Conservation (phyloP, 2,329 filamentous ascomycete species). For the Cercospora berteroae region DNA sequence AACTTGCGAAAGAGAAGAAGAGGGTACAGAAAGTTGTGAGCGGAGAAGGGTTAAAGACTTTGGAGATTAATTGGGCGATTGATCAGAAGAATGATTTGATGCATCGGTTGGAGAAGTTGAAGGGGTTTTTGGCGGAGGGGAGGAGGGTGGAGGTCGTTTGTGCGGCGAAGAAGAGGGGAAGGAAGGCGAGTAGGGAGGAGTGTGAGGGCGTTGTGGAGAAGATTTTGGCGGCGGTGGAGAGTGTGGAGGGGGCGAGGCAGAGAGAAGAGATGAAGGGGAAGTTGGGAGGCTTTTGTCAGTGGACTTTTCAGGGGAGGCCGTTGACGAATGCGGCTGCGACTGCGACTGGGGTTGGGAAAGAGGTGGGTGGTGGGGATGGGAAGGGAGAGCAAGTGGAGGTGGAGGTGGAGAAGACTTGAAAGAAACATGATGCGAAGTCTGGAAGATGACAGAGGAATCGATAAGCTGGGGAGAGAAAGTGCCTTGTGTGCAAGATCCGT, state of each 20-base stretch:
- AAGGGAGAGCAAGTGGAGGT: neutral
- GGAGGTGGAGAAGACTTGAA: neutral
- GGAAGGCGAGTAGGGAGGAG: constrained; percentile 61
- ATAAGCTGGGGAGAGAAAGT: neutral
- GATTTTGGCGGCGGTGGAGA: constrained; percentile 48
- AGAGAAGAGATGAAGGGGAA: constrained; percentile 48
- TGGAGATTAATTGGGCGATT: constrained; percentile 93
- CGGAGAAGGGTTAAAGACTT: constrained; percentile 60
- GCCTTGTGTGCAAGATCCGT: neutral
- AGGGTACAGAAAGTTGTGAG: constrained; percentile 43
- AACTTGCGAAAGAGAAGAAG: constrained; percentile 47
- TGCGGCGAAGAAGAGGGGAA: constrained; percentile 63
- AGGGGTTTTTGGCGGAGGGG: constrained; percentile 70
- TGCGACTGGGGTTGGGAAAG: neutral
- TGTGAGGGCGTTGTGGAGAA: constrained; percentile 56
- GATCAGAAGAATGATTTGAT: constrained; percentile 65
- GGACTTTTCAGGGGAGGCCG: constrained; percentile 47
- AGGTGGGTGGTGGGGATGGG: neutral
- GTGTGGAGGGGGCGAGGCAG: constrained; percentile 48
- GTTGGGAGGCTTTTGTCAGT: constrained; percentile 45
- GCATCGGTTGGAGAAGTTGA: constrained; percentile 67
- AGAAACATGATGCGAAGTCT: neutral
- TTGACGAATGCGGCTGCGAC: neutral
- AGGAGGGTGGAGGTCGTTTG: constrained; percentile 72
- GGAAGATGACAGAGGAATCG: neutral